Percentiles rank a stretch among this genome's conserved stretches.
Conservation (phyloP, 192 early-diverging fungal species). For the Entomortierella beljakovae region DNA sequence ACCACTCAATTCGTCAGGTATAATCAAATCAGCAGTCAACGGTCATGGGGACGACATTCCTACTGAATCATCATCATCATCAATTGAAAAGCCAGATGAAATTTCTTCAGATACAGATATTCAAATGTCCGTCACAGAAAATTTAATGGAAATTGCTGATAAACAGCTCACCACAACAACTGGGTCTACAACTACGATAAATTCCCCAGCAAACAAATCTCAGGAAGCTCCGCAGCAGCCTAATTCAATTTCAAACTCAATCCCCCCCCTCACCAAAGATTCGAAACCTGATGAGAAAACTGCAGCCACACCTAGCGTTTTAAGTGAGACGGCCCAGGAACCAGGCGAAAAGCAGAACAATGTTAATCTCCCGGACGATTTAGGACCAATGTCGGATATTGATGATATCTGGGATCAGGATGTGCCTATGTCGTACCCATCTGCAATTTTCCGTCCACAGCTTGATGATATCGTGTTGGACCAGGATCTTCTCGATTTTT, state of each 20-base stretch:
- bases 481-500: constrained; percentile 45
- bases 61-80: too few relatives aligned
- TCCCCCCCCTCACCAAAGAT: too few relatives aligned
- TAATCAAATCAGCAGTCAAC: too few relatives aligned
- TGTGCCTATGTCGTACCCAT: constrained; percentile 2
- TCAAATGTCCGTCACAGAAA: not conserved
- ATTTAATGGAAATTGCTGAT: not conserved
- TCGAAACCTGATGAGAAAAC: not conserved
- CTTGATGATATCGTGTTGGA: constrained; percentile 49
- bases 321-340: not conserved
- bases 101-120: not conserved
- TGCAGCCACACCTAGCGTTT: not conserved
- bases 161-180: too few relatives aligned
- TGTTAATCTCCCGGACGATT: not conserved
- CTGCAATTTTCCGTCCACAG: constrained; percentile 41
- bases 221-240: too few relatives aligned
- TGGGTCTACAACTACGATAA: too few relatives aligned
- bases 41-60: too few relatives aligned
- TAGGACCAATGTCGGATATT: not conserved
- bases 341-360: not conserved
- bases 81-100: too few relatives aligned
- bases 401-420: constrained; percentile 17
- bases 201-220: too few relatives aligned
- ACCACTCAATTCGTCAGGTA: too few relatives aligned
- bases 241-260: too few relatives aligned